These are phyloP conservation scores for Tetrapisispora nanseiensis DNA, from an alignment of 805 yeast genomes.

Conservation along the genomic window DNA sequence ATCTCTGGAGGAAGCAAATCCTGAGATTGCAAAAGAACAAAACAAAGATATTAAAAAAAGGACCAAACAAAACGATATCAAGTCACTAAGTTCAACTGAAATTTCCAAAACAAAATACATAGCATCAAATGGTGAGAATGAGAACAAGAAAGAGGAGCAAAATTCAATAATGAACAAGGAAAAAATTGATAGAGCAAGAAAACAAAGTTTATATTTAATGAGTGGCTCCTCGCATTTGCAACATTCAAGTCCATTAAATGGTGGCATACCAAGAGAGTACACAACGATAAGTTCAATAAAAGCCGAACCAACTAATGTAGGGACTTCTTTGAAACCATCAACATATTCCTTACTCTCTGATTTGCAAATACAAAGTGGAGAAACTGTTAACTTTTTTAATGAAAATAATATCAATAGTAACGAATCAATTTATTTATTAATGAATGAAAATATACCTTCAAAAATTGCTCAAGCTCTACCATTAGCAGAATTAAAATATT, in stretches of 20 bases:
- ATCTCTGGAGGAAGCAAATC: neutral
- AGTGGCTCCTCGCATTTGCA: neutral
- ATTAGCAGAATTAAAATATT: slow-evolving; percentile 74
- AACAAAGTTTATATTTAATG: neutral
- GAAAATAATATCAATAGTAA: slow-evolving; percentile 34
- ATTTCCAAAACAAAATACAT: neutral
- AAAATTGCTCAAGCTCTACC: slow-evolving; percentile 52
- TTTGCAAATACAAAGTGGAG: slow-evolving; percentile 11
- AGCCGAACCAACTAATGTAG: slow-evolving; percentile 9
- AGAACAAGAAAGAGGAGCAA: neutral
- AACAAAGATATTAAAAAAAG: neutral
- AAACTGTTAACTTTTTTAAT: slow-evolving; percentile 21
- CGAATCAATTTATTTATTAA: slow-evolving; percentile 36
- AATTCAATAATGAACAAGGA: neutral
- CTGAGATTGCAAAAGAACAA: neutral
- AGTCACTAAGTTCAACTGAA: neutral
- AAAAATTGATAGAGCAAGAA: slow-evolving; percentile 3
- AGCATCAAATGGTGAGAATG: neutral
- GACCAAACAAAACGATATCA: neutral
- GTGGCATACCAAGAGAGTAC: neutral
- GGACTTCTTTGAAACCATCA: slow-evolving; percentile 3
- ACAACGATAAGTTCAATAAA: neutral
- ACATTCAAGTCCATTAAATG: neutral
- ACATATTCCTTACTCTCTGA: slow-evolving; percentile 11
- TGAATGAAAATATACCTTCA: slow-evolving; percentile 45